phyloP scores from a whole-genome alignment of 179 eudicot species.

The Pouteria campechiana region DNA sequence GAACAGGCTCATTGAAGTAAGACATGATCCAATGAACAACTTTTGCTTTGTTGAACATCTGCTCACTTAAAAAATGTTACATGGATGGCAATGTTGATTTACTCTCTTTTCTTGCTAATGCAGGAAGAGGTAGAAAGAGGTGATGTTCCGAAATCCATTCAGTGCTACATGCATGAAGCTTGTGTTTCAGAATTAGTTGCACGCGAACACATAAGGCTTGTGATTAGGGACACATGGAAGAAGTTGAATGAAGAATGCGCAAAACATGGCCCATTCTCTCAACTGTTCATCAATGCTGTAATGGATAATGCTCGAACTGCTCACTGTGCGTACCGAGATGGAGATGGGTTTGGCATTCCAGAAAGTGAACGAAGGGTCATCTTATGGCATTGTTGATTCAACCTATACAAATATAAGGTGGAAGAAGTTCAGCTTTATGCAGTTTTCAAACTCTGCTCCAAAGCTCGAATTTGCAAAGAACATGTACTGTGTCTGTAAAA shows the following conservation, averaged over 20 bases:
- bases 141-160: slow-evolving; percentile 27
- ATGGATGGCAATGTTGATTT: not conserved
- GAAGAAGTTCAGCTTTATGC: too few species aligned
- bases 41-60: too few species aligned
- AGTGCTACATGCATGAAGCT: slow-evolving; percentile 41
- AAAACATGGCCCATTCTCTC: not conserved
- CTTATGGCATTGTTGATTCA: too few species aligned
- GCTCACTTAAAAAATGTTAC: too few species aligned
- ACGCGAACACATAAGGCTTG: slow-evolving; percentile 12
- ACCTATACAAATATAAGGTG: too few species aligned
- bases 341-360: slow-evolving; percentile 10
- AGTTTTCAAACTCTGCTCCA: too few species aligned
- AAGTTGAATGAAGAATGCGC: slow-evolving; percentile 13
- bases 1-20: too few species aligned
- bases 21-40: not conserved
- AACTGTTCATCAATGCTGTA: not conserved
- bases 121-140: slow-evolving; percentile 28
- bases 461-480: too few species aligned
- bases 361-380: too few species aligned
- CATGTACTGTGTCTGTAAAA: too few species aligned
- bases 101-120: not conserved
- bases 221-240: slow-evolving; percentile 30
- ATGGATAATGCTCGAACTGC: slow-evolving; percentile 8
- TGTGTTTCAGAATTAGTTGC: slow-evolving; percentile 27
- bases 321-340: slow-evolving; percentile 4